Base-by-base conservation (phyloP, 2,329 filamentous ascomycete genomes). In the Neonectria faginata region DNA sequence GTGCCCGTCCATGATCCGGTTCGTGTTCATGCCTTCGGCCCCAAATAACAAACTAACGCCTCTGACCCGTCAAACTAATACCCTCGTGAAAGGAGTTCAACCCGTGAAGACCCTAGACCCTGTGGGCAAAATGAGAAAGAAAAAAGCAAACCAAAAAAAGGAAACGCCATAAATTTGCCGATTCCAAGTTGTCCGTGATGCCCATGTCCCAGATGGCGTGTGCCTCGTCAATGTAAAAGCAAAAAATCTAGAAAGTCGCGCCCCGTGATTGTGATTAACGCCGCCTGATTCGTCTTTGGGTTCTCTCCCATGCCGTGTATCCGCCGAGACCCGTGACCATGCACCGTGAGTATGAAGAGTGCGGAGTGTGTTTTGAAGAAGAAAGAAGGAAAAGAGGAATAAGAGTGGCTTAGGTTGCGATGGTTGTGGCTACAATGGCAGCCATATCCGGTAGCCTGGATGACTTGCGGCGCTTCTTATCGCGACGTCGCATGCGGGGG, bases 401-500 rank as follows among this genome's bases (percentile, higher is more conserved):
- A n/a, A 42, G 16, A 11, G 12, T 20, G n/a, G 16, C 39, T 10
- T 25, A 60, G 10, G 65, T 59, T n/a, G 53, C 44, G 47, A 57
- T 25, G n/a, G 44, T 20, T 3, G 63, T 41, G 8, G n/a, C 33
- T 41, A 42, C 57, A 4, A 47, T 45, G 18, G 55, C 27, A 52
- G 68, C 57, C n/a, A 51, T 44, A 20, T 66, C 57, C 7, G 57
- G n/a, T 9, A 54, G 57, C 36, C 57, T 59, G 27, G 39, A 55
- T 22, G 65, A 65, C 31, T 56, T 69, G 22, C 55, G 66, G 42
- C 48, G 64, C 47, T 65, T 71, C 56, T 72, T 74, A 42, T 73
- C 69, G 52, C 72, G 71, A n/a, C 72, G 68, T 57, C 72, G 68
- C 72, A 74, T 74, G 25, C 72, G 68, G 16, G 72, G 72, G 6